Percentiles rank a stretch among this genome's conserved stretches.
Conservation (phyloP, 176 grass and related monocot species). For the Neostapfia colusana region DNA sequence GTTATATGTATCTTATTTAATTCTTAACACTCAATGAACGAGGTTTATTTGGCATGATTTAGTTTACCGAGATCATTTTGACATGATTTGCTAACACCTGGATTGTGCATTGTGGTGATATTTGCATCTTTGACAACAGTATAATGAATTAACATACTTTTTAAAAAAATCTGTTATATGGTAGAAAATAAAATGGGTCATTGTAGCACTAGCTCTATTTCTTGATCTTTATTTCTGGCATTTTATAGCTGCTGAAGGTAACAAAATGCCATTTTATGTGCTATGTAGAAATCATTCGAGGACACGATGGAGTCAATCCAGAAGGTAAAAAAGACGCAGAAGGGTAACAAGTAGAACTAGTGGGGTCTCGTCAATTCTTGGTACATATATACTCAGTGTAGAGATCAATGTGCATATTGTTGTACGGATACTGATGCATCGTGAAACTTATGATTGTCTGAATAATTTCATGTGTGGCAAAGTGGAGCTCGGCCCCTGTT, state of each 20-base stretch:
- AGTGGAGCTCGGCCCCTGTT: not conserved
- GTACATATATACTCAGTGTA: conserved; percentile 15
- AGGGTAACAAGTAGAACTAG: conserved; percentile 40
- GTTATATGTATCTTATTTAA: too few species aligned
- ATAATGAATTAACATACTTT: too few species aligned
- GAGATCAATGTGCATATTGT: not conserved
- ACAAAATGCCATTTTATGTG: not conserved
- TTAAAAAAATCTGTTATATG: too few species aligned
- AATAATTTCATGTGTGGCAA: not conserved
- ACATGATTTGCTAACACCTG: not conserved
- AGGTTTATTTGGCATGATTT: not conserved
- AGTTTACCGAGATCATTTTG: not conserved
- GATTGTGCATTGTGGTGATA: not conserved
- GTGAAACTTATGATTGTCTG: not conserved
- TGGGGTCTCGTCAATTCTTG: not conserved
- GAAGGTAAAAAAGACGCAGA: conserved; percentile 36
- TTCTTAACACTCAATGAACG: not conserved
- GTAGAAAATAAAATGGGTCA: not conserved
- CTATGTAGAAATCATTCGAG: conserved; percentile 71
- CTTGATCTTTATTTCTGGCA: not conserved
- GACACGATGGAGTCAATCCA: conserved; percentile 63
- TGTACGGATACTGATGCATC: conserved; percentile 6
- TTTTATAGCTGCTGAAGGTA: conserved; percentile 5
- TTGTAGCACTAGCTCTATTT: not conserved
- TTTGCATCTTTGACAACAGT: conserved; percentile 22